phyloP scores from a whole-genome alignment of 495 filamentous ascomycete species.

The Talaromyces thailandensis region DNA sequence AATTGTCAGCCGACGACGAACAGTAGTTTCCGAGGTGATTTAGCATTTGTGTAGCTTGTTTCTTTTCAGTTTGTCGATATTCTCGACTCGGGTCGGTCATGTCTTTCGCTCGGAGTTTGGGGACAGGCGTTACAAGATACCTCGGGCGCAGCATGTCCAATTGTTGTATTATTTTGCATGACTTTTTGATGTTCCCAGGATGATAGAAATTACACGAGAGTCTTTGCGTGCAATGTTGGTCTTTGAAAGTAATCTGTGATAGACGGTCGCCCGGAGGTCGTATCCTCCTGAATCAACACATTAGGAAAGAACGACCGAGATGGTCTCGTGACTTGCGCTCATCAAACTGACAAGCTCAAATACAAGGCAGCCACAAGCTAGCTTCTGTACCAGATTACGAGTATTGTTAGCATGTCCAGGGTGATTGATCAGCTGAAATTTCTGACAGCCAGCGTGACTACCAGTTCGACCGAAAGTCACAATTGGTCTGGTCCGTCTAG shows the following conservation, averaged over 20 bases:
- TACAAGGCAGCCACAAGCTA: background rate
- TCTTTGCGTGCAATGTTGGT: background rate
- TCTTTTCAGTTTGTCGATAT: slow-evolving; percentile 1
- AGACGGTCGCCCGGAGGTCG: too few species aligned
- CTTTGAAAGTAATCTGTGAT: background rate
- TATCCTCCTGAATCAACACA: too few species aligned
- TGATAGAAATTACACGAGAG: background rate
- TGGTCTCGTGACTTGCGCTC: background rate
- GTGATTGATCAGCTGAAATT: background rate
- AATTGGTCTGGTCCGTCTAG: background rate
- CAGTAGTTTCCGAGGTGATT: slow-evolving; percentile 15
- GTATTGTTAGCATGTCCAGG: background rate
- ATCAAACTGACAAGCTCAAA: background rate
- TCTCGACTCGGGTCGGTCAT: background rate
- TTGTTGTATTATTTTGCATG: background rate
- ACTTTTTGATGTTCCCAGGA: background rate
- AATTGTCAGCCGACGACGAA: background rate
- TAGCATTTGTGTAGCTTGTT: slow-evolving; percentile 22
- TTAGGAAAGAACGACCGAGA: background rate
- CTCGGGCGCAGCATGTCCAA: background rate
- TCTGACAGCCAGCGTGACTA: background rate
- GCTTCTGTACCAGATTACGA: background rate
- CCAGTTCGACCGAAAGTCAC: background rate
- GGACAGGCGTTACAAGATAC: background rate
- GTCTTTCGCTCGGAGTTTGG: background rate